These are phyloP conservation scores for Fusarium sarcochroum DNA, from an alignment of 2,329 filamentous ascomycete genomes.

Conservation along the genomic window DNA sequence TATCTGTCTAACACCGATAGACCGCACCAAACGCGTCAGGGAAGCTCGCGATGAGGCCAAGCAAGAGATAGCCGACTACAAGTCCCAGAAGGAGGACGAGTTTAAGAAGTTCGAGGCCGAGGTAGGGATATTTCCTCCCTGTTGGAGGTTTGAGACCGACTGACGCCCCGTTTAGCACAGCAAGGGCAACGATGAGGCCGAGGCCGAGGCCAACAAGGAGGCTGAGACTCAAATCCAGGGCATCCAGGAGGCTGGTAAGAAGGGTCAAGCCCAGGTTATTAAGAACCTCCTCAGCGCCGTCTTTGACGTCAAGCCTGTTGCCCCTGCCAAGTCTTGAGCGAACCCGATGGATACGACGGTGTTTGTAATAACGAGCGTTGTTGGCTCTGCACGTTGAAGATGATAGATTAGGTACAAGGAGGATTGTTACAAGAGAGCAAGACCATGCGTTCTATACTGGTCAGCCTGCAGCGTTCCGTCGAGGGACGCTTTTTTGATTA, in stretches of 20 bases:
- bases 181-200: constrained; percentile 86
- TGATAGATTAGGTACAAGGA: constrained; percentile 26
- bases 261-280: constrained; percentile 84
- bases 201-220: constrained; percentile 83
- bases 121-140: constrained; percentile 54
- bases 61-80: constrained; percentile 97
- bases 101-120: constrained; percentile 93
- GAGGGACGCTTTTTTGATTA: constrained; percentile 40
- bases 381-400: constrained; percentile 22
- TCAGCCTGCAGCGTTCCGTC: constrained; percentile 25
- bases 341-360: background rate
- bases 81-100: constrained; percentile 89
- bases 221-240: constrained; percentile 85
- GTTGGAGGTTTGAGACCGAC: background rate
- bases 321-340: constrained; percentile 54
- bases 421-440: constrained; percentile 37
- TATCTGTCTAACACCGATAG: constrained; percentile 39
- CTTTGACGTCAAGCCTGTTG: constrained; percentile 82
- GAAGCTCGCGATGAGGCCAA: constrained; percentile 97
- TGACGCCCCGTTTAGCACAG: constrained; percentile 75
- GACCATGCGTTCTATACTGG: constrained; percentile 32
- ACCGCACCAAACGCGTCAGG: constrained; percentile 95
- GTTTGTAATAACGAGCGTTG: constrained; percentile 31
- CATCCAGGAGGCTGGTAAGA: constrained; percentile 85
- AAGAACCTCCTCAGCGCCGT: constrained; percentile 88